phyloP scores from a whole-genome alignment of 2,329 filamentous ascomycete genomes.

The Sclerotinia spermophila region DNA sequence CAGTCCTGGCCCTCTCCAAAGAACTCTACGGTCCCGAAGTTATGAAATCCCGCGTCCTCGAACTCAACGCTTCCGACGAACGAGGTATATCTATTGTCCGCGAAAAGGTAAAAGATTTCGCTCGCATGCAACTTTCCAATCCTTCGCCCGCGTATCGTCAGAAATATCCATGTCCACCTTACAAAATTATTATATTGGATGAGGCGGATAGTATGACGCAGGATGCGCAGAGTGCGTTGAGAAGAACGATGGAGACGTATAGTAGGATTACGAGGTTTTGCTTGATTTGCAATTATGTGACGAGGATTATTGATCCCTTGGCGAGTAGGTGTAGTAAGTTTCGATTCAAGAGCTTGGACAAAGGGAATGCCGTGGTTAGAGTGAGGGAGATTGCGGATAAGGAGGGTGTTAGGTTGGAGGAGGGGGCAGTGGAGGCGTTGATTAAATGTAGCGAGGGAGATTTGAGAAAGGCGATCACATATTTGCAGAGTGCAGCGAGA shows the following conservation, averaged over 20 bases:
- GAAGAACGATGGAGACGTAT: conserved; percentile 98
- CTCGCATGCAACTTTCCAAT: conserved; percentile 87
- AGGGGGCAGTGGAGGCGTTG: conserved; percentile 77
- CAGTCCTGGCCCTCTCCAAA: conserved; percentile 93
- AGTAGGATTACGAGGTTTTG: conserved; percentile 95
- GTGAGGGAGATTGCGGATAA: conserved; percentile 77
- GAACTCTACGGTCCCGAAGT: conserved; percentile 96
- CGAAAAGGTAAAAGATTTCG: conserved; percentile 98
- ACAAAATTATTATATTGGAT: conserved; percentile 98
- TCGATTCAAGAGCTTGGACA: conserved; percentile 92
- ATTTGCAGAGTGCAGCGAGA: conserved; percentile 87
- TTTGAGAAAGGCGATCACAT: conserved; percentile 93
- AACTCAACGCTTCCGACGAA: conserved; percentile 98
- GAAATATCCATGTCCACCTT: conserved; percentile 88
- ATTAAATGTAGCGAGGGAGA: conserved; percentile 91
- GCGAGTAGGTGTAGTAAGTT: conserved; percentile 95
- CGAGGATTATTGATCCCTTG: conserved; percentile 93
- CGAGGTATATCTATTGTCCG: conserved; percentile 95
- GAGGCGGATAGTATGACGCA: conserved; percentile 99
- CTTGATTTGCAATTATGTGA: conserved; percentile 98
- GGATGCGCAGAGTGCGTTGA: conserved; percentile 88
- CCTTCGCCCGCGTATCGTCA: conserved; percentile 59
- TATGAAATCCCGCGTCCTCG: conserved; percentile 89
- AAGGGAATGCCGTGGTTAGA: conserved; percentile 74
- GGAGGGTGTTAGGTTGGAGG: conserved; percentile 72